Evolutionary conservation across 768 basidiomycete species (phyloP), one percentile per base, ranked within the genome.

Genomic region (Boletus fagicola): DNA sequence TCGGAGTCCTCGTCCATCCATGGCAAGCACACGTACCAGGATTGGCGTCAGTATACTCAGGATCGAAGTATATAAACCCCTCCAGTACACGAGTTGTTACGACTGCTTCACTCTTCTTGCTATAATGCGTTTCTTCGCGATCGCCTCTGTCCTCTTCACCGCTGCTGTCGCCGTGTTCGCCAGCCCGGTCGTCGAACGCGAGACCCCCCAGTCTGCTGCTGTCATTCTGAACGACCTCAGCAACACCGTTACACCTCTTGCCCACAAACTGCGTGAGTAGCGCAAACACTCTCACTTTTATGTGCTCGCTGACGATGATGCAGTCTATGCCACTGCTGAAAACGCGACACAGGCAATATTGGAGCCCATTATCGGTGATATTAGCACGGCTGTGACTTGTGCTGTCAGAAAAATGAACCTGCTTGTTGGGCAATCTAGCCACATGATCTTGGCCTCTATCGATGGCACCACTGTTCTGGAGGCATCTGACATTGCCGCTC

Each of bases 281-380:
- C 15, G 30, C 24, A 20, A 22, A 11, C 1, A 1, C 12, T 26
- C 20, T 43, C n/a, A 13, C 20, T 45, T 38, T 5, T n/a, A 44
- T 54, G 15, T 2, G 11, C 31, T 30, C 38, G 13, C 46, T 48
- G 38, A 60, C 9, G 16, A 48, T 36, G 28, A 28, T 48, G 18
- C 35, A 63, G 63, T 46, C 7, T 64, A 52, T 44, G 62, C 58
- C 16, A 63, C 24, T 13, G 3, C 47, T 22, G 35, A 35, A 15
- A 63, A 60, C 30, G 62, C 62, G 30, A 63, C 63, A 4, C n/a
- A 54, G 49, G 61, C 1, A 7, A 51, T 2, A 11, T 40, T 64
- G 50, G 31, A 8, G 2, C 44, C 50, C 20, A 53, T 64, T 48
- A 51, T 64, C 13, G 15, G 47, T 20, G 22, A 28, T 12, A 64